A percentile compares a stretch with the other conserved stretches of the same genome.
Evolutionary conservation across 495 filamentous ascomycete species (phyloP).

Genomic region (Parathielavia appendiculata): DNA sequence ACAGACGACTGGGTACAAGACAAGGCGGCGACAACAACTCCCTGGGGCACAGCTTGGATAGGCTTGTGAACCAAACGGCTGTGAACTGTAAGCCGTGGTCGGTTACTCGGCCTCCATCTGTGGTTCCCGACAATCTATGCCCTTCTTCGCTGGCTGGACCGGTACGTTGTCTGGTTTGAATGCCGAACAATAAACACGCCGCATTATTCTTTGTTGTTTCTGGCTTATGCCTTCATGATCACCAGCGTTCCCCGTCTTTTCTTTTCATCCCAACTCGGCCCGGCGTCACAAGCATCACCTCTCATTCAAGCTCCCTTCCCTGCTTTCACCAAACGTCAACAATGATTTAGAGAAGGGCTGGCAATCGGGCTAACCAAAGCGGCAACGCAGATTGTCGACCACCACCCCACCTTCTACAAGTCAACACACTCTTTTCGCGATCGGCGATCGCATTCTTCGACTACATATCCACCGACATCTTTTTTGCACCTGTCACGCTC

Average conservation of each 20-base stretch:
- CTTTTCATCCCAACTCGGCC: not conserved
- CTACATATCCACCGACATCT: not conserved
- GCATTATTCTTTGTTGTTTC: not conserved
- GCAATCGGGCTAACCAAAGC: conserved; percentile 3
- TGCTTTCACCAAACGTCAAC: not conserved
- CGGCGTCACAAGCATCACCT: not conserved
- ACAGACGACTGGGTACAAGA: not conserved
- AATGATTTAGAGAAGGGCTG: not conserved
- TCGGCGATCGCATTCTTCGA: not conserved
- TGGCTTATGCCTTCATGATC: not conserved
- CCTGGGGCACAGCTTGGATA: conserved; percentile 6
- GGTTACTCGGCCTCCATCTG: conserved; percentile 12
- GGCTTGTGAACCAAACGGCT: conserved; percentile 11
- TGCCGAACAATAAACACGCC: not conserved
- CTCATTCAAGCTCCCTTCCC: not conserved
- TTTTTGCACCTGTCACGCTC: not conserved
- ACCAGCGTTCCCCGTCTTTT: not conserved
- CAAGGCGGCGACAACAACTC: not conserved
- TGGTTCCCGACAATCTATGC: conserved; percentile 19
- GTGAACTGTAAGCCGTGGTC: conserved; percentile 13
- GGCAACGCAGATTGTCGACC: not conserved
- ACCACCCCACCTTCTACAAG: not conserved
- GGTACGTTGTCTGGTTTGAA: conserved; percentile 11
- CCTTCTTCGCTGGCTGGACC: conserved; percentile 13
- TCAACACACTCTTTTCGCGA: conserved; percentile 4